Conservation (phyloP, 306 rosid genomes). For the Geum urbanum region DNA sequence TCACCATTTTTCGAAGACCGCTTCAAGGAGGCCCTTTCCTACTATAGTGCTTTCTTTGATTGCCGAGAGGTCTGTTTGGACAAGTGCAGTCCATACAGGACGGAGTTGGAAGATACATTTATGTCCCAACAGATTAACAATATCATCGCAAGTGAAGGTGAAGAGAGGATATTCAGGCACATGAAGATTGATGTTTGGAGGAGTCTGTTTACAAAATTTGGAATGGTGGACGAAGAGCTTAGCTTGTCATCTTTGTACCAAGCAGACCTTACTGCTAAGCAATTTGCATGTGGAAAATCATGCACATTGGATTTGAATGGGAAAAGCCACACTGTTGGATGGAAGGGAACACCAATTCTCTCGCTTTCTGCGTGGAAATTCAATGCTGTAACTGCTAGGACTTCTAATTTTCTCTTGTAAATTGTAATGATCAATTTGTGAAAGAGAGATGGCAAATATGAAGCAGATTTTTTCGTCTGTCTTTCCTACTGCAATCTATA, state of each 20-base stretch:
- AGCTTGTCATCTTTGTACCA: constrained; percentile 49
- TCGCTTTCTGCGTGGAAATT: constrained; percentile 63
- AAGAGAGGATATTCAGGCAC: constrained; percentile 7
- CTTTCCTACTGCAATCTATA: neutral
- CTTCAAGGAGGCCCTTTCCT: neutral
- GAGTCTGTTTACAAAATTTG: neutral
- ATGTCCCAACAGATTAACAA: neutral
- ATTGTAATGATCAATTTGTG: neutral
- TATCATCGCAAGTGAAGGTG: neutral
- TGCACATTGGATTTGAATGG: constrained; percentile 41
- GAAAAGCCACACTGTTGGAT: constrained; percentile 38
- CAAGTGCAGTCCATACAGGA: neutral
- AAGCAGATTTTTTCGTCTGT: neutral
- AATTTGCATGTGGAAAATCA: constrained; percentile 35
- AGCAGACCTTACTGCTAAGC: constrained; percentile 40
- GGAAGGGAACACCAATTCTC: constrained; percentile 60
- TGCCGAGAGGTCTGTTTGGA: neutral
- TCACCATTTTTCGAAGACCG: constrained; percentile 7
- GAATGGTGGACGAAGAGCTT: constrained; percentile 23
- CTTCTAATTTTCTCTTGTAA: neutral
- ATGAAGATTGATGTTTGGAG: constrained; percentile 10
- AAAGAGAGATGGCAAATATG: neutral
- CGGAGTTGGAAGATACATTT: neutral
- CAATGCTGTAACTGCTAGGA: neutral
- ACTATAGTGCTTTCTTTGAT: constrained; percentile 2